Evolutionary conservation across 1,284 basidiomycete genomes (phyloP).

Genomic region (Ganoderma multipileum): DNA sequence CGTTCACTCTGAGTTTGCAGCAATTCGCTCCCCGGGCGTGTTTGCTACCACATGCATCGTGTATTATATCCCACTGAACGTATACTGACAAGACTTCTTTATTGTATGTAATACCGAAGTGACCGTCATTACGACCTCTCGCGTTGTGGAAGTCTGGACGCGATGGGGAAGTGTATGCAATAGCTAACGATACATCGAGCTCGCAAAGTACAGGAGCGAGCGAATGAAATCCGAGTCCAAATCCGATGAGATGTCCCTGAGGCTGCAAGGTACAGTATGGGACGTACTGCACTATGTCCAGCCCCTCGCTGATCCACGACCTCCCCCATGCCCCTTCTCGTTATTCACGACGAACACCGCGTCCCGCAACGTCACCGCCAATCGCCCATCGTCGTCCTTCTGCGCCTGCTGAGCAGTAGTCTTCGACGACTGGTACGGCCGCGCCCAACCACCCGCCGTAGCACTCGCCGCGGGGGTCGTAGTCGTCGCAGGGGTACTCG

Average conservation of each 20-base stretch:
- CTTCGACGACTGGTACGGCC: slow-evolving; percentile 65
- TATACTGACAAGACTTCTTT: too few relatives aligned
- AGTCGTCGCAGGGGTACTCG: slow-evolving; percentile 39
- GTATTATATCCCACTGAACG: too few relatives aligned
- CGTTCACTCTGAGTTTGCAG: background rate
- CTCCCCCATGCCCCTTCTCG: slow-evolving; percentile 81
- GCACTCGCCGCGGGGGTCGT: slow-evolving; percentile 45
- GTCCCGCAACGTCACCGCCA: slow-evolving; percentile 73
- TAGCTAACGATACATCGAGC: slow-evolving; percentile 28
- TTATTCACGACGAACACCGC: slow-evolving; percentile 82
- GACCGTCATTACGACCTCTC: background rate
- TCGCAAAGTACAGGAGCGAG: slow-evolving; percentile 5
- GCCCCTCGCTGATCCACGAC: slow-evolving; percentile 71
- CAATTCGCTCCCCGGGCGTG: too few relatives aligned
- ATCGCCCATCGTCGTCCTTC: slow-evolving; percentile 62
- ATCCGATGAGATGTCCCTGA: background rate
- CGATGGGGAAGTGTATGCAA: slow-evolving; percentile 5
- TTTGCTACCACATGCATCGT: too few relatives aligned
- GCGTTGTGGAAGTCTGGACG: background rate
- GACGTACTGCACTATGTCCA: slow-evolving; percentile 54
- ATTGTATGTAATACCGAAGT: background rate
- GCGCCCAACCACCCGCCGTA: slow-evolving; percentile 58
- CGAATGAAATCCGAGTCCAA: background rate
- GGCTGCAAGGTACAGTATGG: too few relatives aligned
- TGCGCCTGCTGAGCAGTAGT: slow-evolving; percentile 44